Evolutionary conservation across 2,329 filamentous ascomycete genomes (phyloP).

Genomic region (Monosporascus sp.): DNA sequence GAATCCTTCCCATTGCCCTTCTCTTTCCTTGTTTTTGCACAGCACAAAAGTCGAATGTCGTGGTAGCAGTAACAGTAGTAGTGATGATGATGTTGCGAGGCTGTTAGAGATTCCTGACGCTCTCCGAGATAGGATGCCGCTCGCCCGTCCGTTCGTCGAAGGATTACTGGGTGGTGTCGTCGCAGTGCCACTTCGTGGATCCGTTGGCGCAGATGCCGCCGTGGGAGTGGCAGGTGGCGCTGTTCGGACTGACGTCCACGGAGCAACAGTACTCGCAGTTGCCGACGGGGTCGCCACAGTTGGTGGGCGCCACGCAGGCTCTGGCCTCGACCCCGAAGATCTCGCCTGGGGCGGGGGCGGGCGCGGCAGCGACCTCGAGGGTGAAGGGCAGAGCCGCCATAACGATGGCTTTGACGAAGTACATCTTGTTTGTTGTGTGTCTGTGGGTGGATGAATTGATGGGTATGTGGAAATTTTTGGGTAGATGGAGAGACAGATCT

Average conservation of each 20-base stretch:
- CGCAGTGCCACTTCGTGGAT: constrained; percentile 3
- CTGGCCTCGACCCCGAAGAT: background rate
- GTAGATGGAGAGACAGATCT: too few relatives aligned
- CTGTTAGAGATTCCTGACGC: too few relatives aligned
- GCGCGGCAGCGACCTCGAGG: constrained; percentile 1
- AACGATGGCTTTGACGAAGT: constrained; percentile 1
- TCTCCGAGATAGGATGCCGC: too few relatives aligned
- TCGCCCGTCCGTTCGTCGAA: too few relatives aligned
- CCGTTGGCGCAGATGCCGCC: constrained; percentile 1
- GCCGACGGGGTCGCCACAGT: constrained; percentile 2
- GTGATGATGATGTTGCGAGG: too few relatives aligned
- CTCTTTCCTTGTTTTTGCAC: too few relatives aligned
- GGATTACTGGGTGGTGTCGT: background rate
- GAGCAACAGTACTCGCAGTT: constrained; percentile 8
- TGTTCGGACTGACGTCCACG: constrained; percentile 1
- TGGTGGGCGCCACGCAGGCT: background rate
- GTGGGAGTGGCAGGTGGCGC: constrained; percentile 5
- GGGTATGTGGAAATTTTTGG: background rate
- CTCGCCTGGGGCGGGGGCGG: background rate
- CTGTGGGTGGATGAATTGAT: background rate
- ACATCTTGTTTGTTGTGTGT: background rate
- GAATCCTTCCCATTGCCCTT: too few relatives aligned
- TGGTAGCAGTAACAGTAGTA: too few relatives aligned
- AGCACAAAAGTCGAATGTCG: too few relatives aligned
- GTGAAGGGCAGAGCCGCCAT: background rate